A percentile compares a stretch with the other conserved stretches of the same genome.
phyloP scores from a whole-genome alignment of 2,329 filamentous ascomycete species.

The Huntiella decipiens region DNA sequence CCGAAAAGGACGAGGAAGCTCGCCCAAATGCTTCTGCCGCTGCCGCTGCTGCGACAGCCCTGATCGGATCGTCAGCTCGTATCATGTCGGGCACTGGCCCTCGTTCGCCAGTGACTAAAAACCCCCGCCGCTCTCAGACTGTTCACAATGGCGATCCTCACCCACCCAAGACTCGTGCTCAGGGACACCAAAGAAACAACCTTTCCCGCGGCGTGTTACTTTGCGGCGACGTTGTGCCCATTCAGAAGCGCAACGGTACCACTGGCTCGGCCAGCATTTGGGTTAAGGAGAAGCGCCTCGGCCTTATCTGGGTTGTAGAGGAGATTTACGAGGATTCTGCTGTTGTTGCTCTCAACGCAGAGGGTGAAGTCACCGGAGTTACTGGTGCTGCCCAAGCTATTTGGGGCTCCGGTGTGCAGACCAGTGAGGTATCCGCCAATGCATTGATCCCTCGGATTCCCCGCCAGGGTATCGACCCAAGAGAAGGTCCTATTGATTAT shows the following conservation, averaged over 20 bases:
- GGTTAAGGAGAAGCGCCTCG: conserved; percentile 93
- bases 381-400: conserved; percentile 67
- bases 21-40: conserved; percentile 20
- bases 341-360: conserved; percentile 55
- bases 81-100: conserved; percentile 67
- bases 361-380: conserved; percentile 51
- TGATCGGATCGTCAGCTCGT: conserved; percentile 67
- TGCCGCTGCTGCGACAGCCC: conserved; percentile 24
- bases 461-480: conserved; percentile 50
- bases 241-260: conserved; percentile 83
- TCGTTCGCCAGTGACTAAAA: conserved; percentile 18
- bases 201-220: conserved; percentile 78
- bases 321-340: conserved; percentile 93
- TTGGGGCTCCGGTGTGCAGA: conserved; percentile 56
- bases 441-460: conserved; percentile 68
- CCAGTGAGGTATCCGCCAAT: conserved; percentile 54
- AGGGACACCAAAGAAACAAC: conserved; percentile 46
- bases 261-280: conserved; percentile 87
- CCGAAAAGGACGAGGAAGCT: conserved; percentile 20
- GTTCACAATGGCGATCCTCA: conserved; percentile 37
- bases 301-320: conserved; percentile 92
- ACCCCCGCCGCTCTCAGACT: conserved; percentile 42
- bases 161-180: conserved; percentile 33
- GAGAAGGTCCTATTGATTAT: conserved; percentile 58
- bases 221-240: conserved; percentile 95